Conservation (phyloP, 2,329 filamentous ascomycete genomes). For the Claviceps humidiphila region DNA sequence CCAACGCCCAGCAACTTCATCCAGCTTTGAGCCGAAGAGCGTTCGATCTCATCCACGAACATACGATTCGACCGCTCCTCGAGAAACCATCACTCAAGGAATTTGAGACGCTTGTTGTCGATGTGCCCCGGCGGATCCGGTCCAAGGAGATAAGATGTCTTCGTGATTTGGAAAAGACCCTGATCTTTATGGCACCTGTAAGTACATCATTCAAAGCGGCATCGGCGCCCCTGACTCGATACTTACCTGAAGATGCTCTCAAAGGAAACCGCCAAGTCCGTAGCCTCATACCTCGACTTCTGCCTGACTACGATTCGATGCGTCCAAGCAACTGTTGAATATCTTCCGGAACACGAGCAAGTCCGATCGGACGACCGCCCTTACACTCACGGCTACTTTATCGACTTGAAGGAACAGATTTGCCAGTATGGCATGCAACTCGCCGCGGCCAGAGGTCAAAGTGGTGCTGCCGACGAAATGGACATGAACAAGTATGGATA, state of each 20-base stretch:
- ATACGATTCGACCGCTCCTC: constrained; percentile 66
- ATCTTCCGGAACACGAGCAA: constrained; percentile 76
- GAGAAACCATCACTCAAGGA: constrained; percentile 59
- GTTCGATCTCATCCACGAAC: constrained; percentile 64
- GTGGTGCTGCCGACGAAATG: constrained; percentile 44
- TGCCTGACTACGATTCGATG: constrained; percentile 83
- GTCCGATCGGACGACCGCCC: constrained; percentile 72
- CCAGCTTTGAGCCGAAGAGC: constrained; percentile 55
- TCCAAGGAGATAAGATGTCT: constrained; percentile 81
- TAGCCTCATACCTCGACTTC: constrained; percentile 66
- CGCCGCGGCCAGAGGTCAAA: constrained; percentile 57
- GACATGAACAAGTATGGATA: constrained; percentile 43
- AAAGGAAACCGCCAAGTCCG: constrained; percentile 70
- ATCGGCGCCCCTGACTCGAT: constrained; percentile 20
- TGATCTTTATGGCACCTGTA: constrained; percentile 86
- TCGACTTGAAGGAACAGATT: constrained; percentile 91
- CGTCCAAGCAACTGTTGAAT: constrained; percentile 78
- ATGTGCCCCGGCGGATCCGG: constrained; percentile 66
- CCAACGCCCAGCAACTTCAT: constrained; percentile 34
- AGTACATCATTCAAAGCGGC: constrained; percentile 34
- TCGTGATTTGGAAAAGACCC: constrained; percentile 84
- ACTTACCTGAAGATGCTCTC: constrained; percentile 55
- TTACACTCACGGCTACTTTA: constrained; percentile 92
- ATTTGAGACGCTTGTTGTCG: constrained; percentile 67
- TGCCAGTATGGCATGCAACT: constrained; percentile 78